Conservation (phyloP, 2,329 filamentous ascomycete species). For the Colletotrichum spaethianum region DNA sequence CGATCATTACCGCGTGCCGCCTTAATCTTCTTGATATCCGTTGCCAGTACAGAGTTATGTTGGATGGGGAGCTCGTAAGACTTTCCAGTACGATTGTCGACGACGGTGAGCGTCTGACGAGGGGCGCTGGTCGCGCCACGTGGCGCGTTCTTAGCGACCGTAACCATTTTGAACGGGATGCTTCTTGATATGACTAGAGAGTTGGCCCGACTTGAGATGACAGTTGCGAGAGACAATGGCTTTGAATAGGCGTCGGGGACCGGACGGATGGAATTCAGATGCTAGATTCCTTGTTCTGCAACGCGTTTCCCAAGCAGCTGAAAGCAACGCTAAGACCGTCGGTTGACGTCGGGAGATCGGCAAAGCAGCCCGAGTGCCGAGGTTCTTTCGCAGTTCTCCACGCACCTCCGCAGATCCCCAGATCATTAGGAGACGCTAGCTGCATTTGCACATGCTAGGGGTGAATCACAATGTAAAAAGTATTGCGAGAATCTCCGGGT, state of each 20-base stretch:
- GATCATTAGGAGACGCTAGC: slow-evolving; percentile 20
- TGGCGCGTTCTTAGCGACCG: slow-evolving; percentile 34
- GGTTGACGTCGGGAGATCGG: slow-evolving; percentile 40
- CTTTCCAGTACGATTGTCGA: slow-evolving; percentile 65
- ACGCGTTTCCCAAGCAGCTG: slow-evolving; percentile 23
- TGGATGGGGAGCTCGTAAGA: slow-evolving; percentile 64
- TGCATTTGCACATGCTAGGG: slow-evolving; percentile 36
- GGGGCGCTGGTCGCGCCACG: slow-evolving; percentile 38
- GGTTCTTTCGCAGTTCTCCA: slow-evolving; percentile 23
- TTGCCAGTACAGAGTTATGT: slow-evolving; percentile 64
- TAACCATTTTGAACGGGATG: slow-evolving; percentile 15
- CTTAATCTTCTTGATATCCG: slow-evolving; percentile 67
- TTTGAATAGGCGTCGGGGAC: slow-evolving; percentile 22
- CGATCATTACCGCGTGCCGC: slow-evolving; percentile 52
- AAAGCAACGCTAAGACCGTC: slow-evolving; percentile 25
- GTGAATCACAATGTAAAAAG: not conserved
- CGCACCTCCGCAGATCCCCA: slow-evolving; percentile 6
- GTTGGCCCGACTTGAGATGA: slow-evolving; percentile 13
- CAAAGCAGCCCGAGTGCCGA: slow-evolving; percentile 38
- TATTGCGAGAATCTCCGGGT: not conserved
- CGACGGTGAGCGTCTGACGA: slow-evolving; percentile 56
- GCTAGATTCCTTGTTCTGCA: slow-evolving; percentile 8
- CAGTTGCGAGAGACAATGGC: slow-evolving; percentile 11
- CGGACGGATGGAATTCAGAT: slow-evolving; percentile 25
- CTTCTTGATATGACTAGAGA: not conserved